These are phyloP conservation scores for Coniosporium apollinis DNA, from an alignment of 495 filamentous ascomycete genomes.

Conservation along the genomic window DNA sequence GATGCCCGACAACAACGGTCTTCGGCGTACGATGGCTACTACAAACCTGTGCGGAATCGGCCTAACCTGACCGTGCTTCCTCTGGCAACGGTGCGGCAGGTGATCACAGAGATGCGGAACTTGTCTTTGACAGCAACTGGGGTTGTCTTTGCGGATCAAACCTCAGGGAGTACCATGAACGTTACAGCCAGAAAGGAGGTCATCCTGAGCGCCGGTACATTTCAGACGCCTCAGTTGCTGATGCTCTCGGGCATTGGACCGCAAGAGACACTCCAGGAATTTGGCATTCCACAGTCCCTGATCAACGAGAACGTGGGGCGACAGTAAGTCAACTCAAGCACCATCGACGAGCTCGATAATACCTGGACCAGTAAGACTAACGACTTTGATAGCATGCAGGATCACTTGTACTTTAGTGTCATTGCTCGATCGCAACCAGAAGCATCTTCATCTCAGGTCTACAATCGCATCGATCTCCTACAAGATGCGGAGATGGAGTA, in stretches of 20 bases:
- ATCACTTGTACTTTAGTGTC: too few species aligned
- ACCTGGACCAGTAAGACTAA: too few species aligned
- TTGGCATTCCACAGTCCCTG: too few species aligned
- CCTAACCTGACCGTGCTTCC: background rate
- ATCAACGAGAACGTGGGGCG: too few species aligned
- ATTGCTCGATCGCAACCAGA: too few species aligned
- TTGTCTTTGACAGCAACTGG: slow-evolving; percentile 23
- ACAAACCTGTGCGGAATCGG: background rate
- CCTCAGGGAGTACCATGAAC: slow-evolving; percentile 19
- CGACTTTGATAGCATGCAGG: too few species aligned
- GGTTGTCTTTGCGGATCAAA: slow-evolving; percentile 19
- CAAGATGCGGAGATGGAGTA: too few species aligned
- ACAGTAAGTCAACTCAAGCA: too few species aligned
- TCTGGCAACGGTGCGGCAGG: slow-evolving; percentile 1
- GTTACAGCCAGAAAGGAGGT: slow-evolving; percentile 23
- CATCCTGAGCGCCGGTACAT: slow-evolving; percentile 19
- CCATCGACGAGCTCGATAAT: too few species aligned
- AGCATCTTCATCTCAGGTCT: too few species aligned
- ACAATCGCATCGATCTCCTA: too few species aligned
- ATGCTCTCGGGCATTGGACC: slow-evolving; percentile 19
- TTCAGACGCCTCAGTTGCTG: slow-evolving; percentile 22
- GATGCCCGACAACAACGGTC: background rate
- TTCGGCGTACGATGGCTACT: background rate
- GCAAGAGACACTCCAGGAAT: slow-evolving; percentile 7
- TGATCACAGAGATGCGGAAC: too few species aligned